A percentile compares a stretch with the other conserved stretches of the same genome.
These are phyloP conservation scores for Tylopilus balloui DNA, from an alignment of 768 basidiomycete species.

Conservation along the genomic window DNA sequence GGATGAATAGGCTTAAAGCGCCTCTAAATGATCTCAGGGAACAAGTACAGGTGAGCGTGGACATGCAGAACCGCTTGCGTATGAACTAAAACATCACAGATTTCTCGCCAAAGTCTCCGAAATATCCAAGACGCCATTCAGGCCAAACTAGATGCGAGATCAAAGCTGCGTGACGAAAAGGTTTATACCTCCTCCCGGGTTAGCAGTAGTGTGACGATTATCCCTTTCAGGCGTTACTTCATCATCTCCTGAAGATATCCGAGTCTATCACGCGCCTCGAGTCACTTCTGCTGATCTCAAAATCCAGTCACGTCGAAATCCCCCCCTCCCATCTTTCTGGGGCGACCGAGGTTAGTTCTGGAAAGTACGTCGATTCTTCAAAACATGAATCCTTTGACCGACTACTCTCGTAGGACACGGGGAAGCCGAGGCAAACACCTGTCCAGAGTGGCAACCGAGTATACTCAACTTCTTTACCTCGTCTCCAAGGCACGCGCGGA, in stretches of 20 bases:
- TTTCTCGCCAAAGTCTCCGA: slow-evolving; percentile 59
- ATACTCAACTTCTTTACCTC: slow-evolving; percentile 89
- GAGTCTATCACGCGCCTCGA: slow-evolving; percentile 89
- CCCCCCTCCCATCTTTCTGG: slow-evolving; percentile 29
- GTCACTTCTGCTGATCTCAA: slow-evolving; percentile 68
- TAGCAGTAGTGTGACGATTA: background rate
- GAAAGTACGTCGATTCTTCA: slow-evolving; percentile 24
- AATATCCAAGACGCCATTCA: slow-evolving; percentile 70
- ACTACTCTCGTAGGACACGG: slow-evolving; percentile 41
- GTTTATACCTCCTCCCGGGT: slow-evolving; percentile 26
- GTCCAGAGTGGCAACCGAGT: slow-evolving; percentile 82
- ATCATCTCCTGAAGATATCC: slow-evolving; percentile 86
- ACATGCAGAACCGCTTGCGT: background rate
- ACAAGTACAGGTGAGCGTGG: slow-evolving; percentile 61
- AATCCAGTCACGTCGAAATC: slow-evolving; percentile 34
- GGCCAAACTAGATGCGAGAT: slow-evolving; percentile 69
- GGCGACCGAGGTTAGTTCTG: slow-evolving; percentile 32
- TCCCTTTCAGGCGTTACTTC: slow-evolving; percentile 63
- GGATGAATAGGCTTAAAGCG: slow-evolving; percentile 60
- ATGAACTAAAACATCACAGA: slow-evolving; percentile 27
- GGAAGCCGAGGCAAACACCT: slow-evolving; percentile 76
- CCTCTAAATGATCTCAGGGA: slow-evolving; percentile 62
- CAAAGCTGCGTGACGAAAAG: slow-evolving; percentile 82
- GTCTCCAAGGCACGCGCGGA: slow-evolving; percentile 74
- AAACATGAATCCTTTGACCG: background rate